Conservation (phyloP, 2,329 filamentous ascomycete species). For the Scedosporium boydii region DNA sequence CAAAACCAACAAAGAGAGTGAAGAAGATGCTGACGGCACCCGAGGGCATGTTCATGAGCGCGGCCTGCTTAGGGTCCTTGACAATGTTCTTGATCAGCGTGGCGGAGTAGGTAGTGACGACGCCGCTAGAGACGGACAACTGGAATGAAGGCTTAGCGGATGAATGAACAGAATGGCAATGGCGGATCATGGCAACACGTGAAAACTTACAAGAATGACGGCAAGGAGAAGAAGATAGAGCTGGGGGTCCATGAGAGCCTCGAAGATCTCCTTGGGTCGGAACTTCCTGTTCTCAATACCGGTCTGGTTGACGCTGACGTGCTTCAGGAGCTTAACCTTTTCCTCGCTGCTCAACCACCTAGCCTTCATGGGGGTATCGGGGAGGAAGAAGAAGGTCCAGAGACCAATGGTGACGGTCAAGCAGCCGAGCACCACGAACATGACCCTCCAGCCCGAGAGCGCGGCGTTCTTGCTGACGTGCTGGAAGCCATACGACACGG, state of each 20-base stretch:
- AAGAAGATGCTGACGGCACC: constrained; percentile 39
- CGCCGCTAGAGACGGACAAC: constrained; percentile 35
- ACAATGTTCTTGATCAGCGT: constrained; percentile 8
- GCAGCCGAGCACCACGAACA: constrained; percentile 13
- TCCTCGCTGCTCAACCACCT: constrained; percentile 10
- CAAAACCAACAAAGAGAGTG: constrained; percentile 36
- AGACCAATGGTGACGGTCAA: constrained; percentile 11
- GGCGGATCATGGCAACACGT: not conserved
- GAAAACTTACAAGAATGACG: constrained; percentile 14
- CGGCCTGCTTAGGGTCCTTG: not conserved
- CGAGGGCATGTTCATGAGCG: constrained; percentile 8
- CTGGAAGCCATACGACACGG: constrained; percentile 23
- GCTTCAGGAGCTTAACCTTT: constrained; percentile 42
- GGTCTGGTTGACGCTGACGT: constrained; percentile 36
- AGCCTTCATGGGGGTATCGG: constrained; percentile 10
- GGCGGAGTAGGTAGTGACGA: constrained; percentile 43
- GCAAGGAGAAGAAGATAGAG: constrained; percentile 49
- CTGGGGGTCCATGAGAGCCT: constrained; percentile 48
- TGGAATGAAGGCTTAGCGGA: not conserved
- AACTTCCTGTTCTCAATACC: constrained; percentile 36
- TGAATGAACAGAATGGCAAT: constrained; percentile 19
- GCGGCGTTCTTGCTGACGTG: constrained; percentile 14
- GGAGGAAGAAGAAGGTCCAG: constrained; percentile 10
- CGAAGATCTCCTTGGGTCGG: constrained; percentile 39
- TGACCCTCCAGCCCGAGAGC: constrained; percentile 13